These are phyloP conservation scores for Whalleya microplaca DNA, from an alignment of 2,329 filamentous ascomycete species.

Conservation along the genomic window DNA sequence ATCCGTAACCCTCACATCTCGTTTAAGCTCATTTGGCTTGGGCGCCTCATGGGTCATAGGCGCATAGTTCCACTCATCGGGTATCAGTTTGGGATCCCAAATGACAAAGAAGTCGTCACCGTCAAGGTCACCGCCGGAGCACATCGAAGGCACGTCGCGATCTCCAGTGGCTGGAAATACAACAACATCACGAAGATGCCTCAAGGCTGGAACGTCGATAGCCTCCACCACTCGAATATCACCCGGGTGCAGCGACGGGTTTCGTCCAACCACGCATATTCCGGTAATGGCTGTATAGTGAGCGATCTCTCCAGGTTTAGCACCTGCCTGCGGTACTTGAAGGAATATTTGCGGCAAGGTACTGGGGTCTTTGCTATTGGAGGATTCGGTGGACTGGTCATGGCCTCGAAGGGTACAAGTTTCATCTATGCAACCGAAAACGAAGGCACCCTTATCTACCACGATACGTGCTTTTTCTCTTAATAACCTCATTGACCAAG, in stretches of 20 bases:
- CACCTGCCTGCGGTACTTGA: conserved; percentile 68
- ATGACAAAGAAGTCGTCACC: conserved; percentile 95
- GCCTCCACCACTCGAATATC: conserved; percentile 88
- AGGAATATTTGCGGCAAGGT: conserved; percentile 84
- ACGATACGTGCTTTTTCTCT: conserved; percentile 91
- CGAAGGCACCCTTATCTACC: conserved; percentile 81
- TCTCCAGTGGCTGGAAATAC: conserved; percentile 86
- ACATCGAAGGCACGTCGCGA: conserved; percentile 87
- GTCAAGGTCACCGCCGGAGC: conserved; percentile 92
- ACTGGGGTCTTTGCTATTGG: conserved; percentile 47
- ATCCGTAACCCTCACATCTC: conserved; percentile 71
- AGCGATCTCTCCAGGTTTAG: conserved; percentile 55
- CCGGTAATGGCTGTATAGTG: conserved; percentile 72
- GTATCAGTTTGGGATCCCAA: conserved; percentile 80
- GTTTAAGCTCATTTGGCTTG: conserved; percentile 57
- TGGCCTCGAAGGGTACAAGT: conserved; percentile 76
- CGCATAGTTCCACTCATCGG: conserved; percentile 66
- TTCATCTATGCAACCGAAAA: conserved; percentile 89
- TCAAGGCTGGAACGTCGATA: conserved; percentile 72
- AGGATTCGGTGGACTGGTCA: conserved; percentile 50
- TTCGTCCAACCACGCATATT: conserved; percentile 82
- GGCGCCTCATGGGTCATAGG: conserved; percentile 78
- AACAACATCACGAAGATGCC: conserved; percentile 81
- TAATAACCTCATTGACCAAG: conserved; percentile 86
- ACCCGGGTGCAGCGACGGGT: conserved; percentile 91